Evolutionary conservation across 805 yeast species (phyloP).

Genomic region (Kluyveromyces wickerhamii): DNA sequence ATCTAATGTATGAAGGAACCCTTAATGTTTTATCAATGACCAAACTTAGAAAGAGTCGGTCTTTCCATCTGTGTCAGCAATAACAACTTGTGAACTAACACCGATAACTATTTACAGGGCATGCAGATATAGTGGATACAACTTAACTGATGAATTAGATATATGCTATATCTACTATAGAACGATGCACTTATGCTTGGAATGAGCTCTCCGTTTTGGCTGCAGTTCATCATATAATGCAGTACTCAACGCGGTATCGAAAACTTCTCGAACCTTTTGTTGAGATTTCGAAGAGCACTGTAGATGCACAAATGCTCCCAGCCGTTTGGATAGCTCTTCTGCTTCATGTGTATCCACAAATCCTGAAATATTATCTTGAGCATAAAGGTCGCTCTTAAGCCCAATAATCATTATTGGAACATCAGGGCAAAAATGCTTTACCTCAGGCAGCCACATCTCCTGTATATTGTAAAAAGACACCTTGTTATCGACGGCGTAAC

Average conservation of each 20-base stretch:
- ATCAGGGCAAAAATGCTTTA: slow-evolving; percentile 71
- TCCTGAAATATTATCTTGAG: slow-evolving; percentile 13
- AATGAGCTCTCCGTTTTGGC: not conserved
- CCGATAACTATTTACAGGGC: no score
- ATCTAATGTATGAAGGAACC: no score
- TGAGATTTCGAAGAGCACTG: slow-evolving; percentile 74
- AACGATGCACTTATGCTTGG: slow-evolving; percentile 1
- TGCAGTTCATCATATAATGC: slow-evolving; percentile 15
- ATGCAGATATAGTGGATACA: no score
- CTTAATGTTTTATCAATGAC: no score
- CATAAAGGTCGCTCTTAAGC: slow-evolving; percentile 58
- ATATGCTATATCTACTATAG: slow-evolving; percentile 1
- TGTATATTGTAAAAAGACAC: slow-evolving; percentile 62
- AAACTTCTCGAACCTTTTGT: slow-evolving; percentile 59
- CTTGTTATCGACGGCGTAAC: slow-evolving; percentile 60
- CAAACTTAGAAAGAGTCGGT: no score
- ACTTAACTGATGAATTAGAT: no score
- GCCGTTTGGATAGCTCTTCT: slow-evolving; percentile 43
- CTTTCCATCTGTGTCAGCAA: no score
- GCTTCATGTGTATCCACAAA: slow-evolving; percentile 40
- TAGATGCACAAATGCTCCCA: slow-evolving; percentile 64
- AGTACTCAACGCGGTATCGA: slow-evolving; percentile 44
- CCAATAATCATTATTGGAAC: slow-evolving; percentile 78
- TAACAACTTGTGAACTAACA: no score
- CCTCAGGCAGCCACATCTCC: slow-evolving; percentile 87